phyloP scores from a whole-genome alignment of 441 rosid species.

The Pelargonium myrrhifolium region DNA sequence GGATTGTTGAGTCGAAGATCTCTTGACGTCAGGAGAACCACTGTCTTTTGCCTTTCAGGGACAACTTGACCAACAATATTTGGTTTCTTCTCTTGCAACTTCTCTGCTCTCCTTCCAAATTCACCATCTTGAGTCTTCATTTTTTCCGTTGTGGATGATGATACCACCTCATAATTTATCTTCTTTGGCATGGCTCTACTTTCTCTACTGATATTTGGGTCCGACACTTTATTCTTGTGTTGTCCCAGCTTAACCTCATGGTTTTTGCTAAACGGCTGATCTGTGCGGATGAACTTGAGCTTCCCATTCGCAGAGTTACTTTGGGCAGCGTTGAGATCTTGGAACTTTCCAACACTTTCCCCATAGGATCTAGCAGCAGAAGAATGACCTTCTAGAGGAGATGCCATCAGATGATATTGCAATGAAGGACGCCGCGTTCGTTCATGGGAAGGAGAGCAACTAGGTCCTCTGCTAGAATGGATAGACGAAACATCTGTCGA shows the following conservation, averaged over 20 bases:
- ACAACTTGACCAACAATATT: conserved; percentile 27
- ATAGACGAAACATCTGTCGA: conserved; percentile 50
- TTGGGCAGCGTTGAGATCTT: conserved; percentile 21
- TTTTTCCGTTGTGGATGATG: conserved; percentile 27
- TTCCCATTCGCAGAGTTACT: conserved; percentile 21
- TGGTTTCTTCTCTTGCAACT: conserved; percentile 30
- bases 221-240: conserved; percentile 31
- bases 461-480: conserved; percentile 39
- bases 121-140: conserved; percentile 35
- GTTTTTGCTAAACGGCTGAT: conserved; percentile 27
- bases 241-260: conserved; percentile 27
- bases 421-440: conserved; percentile 38
- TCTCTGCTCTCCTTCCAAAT: conserved; percentile 30
- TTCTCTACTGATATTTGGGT: conserved; percentile 23
- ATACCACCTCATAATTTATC: conserved; percentile 28
- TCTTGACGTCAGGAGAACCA: conserved; percentile 41
- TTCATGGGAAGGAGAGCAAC: conserved; percentile 40
- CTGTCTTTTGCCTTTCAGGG: conserved; percentile 33
- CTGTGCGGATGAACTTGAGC: conserved; percentile 23
- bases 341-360: conserved; percentile 29
- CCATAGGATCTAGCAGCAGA: conserved; percentile 24
- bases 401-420: conserved; percentile 45
- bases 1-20: conserved; percentile 29
- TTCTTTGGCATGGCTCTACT: conserved; percentile 27
- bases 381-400: conserved; percentile 30